Base-by-base conservation (phyloP, 495 filamentous ascomycete genomes). In the Podospora conica region DNA sequence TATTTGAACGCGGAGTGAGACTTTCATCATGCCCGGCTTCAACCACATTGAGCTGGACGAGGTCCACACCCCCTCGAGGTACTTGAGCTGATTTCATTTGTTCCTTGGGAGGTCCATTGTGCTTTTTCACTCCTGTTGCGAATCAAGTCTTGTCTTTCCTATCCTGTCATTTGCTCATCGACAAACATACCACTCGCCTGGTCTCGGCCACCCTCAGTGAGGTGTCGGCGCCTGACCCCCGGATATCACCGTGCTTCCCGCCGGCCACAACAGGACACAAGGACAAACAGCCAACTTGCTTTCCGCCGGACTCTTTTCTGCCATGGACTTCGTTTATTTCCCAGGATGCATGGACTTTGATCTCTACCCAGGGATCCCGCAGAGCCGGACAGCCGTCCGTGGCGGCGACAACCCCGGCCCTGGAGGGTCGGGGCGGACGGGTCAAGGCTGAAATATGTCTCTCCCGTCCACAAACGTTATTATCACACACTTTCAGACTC, bases 61-160 rank as follows among this genome's bases (percentile, higher is more conserved):
- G 74, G 79, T 82, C 73, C 79, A 81, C 72, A 80, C 79, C 71
- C 81, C 80, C 73, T 78, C 81, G 73, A 83, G 81, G 81, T 83
- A 82, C 81, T 76, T 75, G 69, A 68, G 59, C 65, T 74, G 66
- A 60, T 74, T 76, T 74, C 73, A 60, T 71, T 65, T 69, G 69
- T 71, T 63, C 28, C 53, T 67, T 71, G 68, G 75, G 74, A 76
- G 75, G 74, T 63, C 74, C 69, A 66, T 74, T 71, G 64, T 74
- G 71, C 65, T 74, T 74, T 74, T 71, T 29, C 25, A 27, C 28
- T 27, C 65, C 9, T 78, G 75, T 77, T 69, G 69, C 61, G 66
- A 57, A 65, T 10, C 40, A 68, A 68, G 27, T 76, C 67, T 53
- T 74, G 70, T 77, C 18, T 71, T 72, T 70, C 61, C 24, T 70